Conservation (phyloP, 768 basidiomycete genomes). For the Pulveroboletus frians region DNA sequence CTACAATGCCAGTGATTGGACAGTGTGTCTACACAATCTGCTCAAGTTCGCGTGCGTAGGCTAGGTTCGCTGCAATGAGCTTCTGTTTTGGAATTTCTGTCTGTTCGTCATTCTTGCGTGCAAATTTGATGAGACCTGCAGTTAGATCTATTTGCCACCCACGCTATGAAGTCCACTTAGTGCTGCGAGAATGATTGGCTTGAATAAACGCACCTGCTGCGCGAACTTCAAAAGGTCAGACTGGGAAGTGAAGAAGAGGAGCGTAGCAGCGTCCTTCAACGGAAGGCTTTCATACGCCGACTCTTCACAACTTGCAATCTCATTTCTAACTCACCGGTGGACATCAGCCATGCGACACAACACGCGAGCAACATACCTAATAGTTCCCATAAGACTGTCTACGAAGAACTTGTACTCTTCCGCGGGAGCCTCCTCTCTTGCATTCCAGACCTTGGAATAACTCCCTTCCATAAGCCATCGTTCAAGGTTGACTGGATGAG, state of each 20-base stretch:
- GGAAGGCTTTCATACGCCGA: constrained; percentile 89
- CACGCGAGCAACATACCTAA: constrained; percentile 50
- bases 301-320: constrained; percentile 97
- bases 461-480: constrained; percentile 98
- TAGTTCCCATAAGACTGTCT: constrained; percentile 89
- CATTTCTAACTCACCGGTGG: constrained; percentile 53
- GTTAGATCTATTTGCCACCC: constrained; percentile 80
- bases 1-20: neutral
- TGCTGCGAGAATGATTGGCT: neutral
- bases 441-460: constrained; percentile 97
- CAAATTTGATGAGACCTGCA: constrained; percentile 67
- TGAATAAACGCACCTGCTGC: constrained; percentile 47
- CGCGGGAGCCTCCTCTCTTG: constrained; percentile 84
- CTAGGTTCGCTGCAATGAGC: constrained; percentile 70
- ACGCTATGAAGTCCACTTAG: constrained; percentile 44
- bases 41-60: constrained; percentile 83
- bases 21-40: constrained; percentile 69
- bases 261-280: constrained; percentile 80
- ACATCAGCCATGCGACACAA: neutral
- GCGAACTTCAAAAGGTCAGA: constrained; percentile 83
- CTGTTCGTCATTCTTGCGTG: constrained; percentile 75
- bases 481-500: constrained; percentile 88
- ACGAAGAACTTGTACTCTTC: constrained; percentile 95
- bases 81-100: constrained; percentile 82
- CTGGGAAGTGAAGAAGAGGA: constrained; percentile 85